phyloP scores from a whole-genome alignment of 371 early-diverging fungal genomes.

The Haplosporangium sp. region DNA sequence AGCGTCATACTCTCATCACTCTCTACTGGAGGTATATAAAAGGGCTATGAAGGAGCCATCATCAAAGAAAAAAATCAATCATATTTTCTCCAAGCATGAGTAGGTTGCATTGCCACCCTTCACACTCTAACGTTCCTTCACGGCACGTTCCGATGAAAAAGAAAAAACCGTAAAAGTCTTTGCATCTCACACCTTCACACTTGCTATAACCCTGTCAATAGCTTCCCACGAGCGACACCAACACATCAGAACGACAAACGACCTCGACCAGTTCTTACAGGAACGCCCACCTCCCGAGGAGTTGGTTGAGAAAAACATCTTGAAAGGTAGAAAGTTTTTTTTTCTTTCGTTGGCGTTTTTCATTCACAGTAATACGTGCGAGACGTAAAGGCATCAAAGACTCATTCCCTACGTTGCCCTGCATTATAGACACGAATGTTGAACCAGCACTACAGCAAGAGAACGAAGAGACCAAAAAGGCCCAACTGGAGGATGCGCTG shows the following conservation, averaged over 20 bases:
- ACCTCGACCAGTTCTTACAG: slow-evolving; percentile 65
- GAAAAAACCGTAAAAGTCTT: not conserved
- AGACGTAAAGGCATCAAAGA: not conserved
- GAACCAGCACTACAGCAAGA: slow-evolving; percentile 17
- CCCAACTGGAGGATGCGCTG: slow-evolving; percentile 8
- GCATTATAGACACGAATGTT: slow-evolving; percentile 9
- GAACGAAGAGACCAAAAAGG: slow-evolving; percentile 2
- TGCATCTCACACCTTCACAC: not conserved
- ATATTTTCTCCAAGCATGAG: too few species aligned
- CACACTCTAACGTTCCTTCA: not conserved
- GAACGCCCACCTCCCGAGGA: slow-evolving; percentile 72
- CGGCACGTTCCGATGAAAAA: not conserved
- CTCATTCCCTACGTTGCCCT: too few species aligned
- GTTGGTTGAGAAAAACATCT: slow-evolving; percentile 78
- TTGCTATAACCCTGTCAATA: not conserved
- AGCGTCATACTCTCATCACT: too few species aligned
- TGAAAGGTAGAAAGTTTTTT: slow-evolving; percentile 60
- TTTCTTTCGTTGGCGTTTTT: not conserved
- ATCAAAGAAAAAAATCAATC: too few species aligned
- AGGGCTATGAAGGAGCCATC: too few species aligned
- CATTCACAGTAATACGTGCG: too few species aligned
- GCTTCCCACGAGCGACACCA: slow-evolving; percentile 2
- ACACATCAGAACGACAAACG: slow-evolving; percentile 21
- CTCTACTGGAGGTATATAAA: too few species aligned
- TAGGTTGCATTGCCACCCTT: not conserved